phyloP scores from a whole-genome alignment of 768 basidiomycete genomes.

The Auriscalpium orientale region DNA sequence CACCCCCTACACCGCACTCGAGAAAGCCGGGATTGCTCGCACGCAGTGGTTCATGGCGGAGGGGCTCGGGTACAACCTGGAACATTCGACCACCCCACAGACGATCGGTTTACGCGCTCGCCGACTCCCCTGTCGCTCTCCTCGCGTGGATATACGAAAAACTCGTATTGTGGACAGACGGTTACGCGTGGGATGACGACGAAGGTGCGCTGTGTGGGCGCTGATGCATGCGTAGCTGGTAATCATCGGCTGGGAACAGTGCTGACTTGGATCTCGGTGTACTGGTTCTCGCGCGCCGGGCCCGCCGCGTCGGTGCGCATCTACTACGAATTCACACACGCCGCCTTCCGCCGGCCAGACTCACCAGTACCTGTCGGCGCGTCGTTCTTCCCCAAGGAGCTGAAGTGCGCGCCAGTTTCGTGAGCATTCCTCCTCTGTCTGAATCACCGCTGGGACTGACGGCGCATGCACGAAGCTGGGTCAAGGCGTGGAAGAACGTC shows the following conservation, averaged over 20 bases:
- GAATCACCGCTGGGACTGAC: not conserved
- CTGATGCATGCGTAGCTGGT: not conserved
- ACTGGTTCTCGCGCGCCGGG: slow-evolving; percentile 51
- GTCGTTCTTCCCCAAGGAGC: slow-evolving; percentile 47
- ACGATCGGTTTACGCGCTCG: slow-evolving; percentile 39
- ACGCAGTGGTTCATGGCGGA: slow-evolving; percentile 23
- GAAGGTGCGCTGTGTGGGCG: slow-evolving; percentile 29
- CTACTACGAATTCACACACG: slow-evolving; percentile 39
- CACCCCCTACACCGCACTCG: slow-evolving; percentile 26
- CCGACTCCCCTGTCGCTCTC: slow-evolving; percentile 46
- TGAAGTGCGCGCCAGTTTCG: slow-evolving; percentile 29
- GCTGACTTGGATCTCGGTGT: slow-evolving; percentile 52
- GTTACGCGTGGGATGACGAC: slow-evolving; percentile 47
- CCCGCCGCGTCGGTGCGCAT: slow-evolving; percentile 52
- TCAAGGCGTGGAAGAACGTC: slow-evolving; percentile 26
- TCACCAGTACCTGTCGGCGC: slow-evolving; percentile 33
- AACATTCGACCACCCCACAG: slow-evolving; percentile 27
- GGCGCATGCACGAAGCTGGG: slow-evolving; percentile 33
- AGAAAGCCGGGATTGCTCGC: slow-evolving; percentile 29
- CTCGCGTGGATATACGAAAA: slow-evolving; percentile 28
- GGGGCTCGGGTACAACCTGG: slow-evolving; percentile 31
- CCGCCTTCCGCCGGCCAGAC: not conserved
- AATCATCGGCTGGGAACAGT: slow-evolving; percentile 27
- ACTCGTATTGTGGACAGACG: slow-evolving; percentile 27
- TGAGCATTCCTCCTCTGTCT: slow-evolving; percentile 19